These are phyloP conservation scores for Mycena pura DNA, from an alignment of 768 basidiomycete species.

Conservation along the genomic window DNA sequence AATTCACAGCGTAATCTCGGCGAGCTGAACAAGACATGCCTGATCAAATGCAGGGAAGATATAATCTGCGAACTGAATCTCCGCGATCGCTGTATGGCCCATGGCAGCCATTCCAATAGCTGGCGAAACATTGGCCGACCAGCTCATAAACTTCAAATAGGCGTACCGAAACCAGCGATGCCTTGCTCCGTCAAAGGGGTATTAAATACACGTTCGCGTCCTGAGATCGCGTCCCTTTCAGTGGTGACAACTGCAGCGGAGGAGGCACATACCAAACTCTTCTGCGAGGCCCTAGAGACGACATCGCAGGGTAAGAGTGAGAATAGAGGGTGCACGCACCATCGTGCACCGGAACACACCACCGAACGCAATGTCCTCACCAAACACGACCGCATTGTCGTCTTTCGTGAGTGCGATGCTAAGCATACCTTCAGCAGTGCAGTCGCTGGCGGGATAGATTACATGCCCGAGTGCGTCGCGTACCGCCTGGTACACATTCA, in stretches of 20 bases:
- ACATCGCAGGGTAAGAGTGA: conserved; percentile 1
- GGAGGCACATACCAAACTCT: conserved; percentile 75
- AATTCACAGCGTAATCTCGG: neutral
- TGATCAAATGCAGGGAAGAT: conserved; percentile 96
- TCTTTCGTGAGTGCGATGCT: conserved; percentile 88
- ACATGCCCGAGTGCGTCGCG: conserved; percentile 85
- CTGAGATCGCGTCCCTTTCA: conserved; percentile 48
- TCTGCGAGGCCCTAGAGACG: conserved; percentile 80
- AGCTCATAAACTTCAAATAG: neutral
- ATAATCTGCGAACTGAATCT: conserved; percentile 89
- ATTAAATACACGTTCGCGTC: conserved; percentile 93
- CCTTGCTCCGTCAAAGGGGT: conserved; percentile 93
- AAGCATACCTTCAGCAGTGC: neutral
- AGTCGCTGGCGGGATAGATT: neutral
- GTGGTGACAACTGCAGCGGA: neutral
- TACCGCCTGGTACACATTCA: conserved; percentile 95
- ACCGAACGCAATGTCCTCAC: conserved; percentile 91
- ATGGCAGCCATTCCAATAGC: conserved; percentile 85
- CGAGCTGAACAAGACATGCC: conserved; percentile 43
- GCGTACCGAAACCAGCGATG: conserved; percentile 85
- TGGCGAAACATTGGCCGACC: neutral
- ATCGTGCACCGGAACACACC: conserved; percentile 95
- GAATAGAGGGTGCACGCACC: conserved; percentile 50
- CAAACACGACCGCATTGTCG: conserved; percentile 88
- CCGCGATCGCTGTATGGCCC: conserved; percentile 94